A percentile compares a stretch with the other conserved stretches of the same genome.
phyloP scores from a whole-genome alignment of 2,329 filamentous ascomycete genomes.

The Zymoseptoria brevis region DNA sequence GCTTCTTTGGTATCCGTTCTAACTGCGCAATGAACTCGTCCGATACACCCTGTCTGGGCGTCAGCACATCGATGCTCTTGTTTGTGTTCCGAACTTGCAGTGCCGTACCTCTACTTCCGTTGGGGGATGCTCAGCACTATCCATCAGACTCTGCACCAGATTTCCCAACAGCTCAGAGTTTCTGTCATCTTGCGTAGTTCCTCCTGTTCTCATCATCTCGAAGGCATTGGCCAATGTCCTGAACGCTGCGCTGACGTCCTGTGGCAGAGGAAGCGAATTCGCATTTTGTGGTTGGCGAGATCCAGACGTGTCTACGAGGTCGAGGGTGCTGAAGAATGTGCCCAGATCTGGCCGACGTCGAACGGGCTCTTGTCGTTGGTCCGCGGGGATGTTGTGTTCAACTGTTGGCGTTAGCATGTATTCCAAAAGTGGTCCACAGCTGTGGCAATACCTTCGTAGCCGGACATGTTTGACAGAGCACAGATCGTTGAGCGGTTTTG shows the following conservation, averaged over 20 bases:
- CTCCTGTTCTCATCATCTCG: constrained; percentile 45
- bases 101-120: constrained; percentile 42
- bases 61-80: constrained; percentile 52
- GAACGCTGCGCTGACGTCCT: constrained; percentile 52
- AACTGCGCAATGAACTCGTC: constrained; percentile 55
- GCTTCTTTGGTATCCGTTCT: constrained; percentile 50
- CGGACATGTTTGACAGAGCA: constrained; percentile 6
- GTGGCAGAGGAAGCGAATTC: constrained; percentile 53
- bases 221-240: constrained; percentile 54
- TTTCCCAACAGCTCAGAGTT: constrained; percentile 40
- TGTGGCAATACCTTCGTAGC: constrained; percentile 10
- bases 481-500: neutral
- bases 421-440: neutral
- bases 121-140: constrained; percentile 51
- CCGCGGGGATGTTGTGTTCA: constrained; percentile 41
- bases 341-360: constrained; percentile 55
- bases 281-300: constrained; percentile 43
- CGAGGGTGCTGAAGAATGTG: constrained; percentile 57
- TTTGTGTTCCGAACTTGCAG: constrained; percentile 38
- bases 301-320: constrained; percentile 49
- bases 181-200: constrained; percentile 10
- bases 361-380: constrained; percentile 26
- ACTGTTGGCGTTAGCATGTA: constrained; percentile 28
- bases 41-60: constrained; percentile 48
- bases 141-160: constrained; percentile 50